Evolutionary conservation across 31 red algal genomes (phyloP).

Genomic region (Odonthalia washingtoniensis): DNA sequence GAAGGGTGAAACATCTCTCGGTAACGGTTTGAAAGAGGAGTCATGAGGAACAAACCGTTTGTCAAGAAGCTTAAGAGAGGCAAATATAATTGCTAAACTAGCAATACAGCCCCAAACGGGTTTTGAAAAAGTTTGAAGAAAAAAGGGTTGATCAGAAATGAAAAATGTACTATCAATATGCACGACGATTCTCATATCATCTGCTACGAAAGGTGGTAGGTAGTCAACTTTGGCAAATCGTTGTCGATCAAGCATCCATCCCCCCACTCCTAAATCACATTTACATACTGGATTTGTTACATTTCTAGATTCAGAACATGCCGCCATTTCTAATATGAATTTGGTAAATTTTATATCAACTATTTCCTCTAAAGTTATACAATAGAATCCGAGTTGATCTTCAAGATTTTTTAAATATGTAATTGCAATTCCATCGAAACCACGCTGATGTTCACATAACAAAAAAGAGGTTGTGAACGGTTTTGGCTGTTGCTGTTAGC

Average conservation of each 20-base stretch:
- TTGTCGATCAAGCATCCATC: constrained; percentile 18
- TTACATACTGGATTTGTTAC: constrained; percentile 15
- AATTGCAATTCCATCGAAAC: not conserved
- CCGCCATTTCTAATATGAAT: constrained; percentile 25
- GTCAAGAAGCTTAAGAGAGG: constrained; percentile 17
- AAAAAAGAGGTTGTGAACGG: too few relatives aligned
- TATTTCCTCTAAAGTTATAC: not conserved
- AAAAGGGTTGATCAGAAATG: constrained; percentile 6
- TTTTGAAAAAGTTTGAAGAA: constrained; percentile 21
- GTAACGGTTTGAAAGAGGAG: not conserved
- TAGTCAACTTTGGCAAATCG: constrained; percentile 40
- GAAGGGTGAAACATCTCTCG: not conserved
- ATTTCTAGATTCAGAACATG: constrained; percentile 12
- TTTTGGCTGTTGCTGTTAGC: too few relatives aligned
- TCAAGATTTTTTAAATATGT: not conserved
- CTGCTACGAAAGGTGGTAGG: constrained; percentile 33
- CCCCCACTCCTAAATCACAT: constrained; percentile 52
- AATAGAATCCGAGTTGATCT: not conserved
- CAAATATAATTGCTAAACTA: constrained; percentile 6
- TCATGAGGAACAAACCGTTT: not conserved
- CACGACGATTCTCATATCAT: constrained; percentile 26
- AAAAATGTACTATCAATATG: not conserved
- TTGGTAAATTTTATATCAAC: constrained; percentile 5
- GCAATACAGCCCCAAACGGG: constrained; percentile 18
- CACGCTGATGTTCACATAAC: too few relatives aligned